Evolutionary conservation across 116 monocot genomes (phyloP).

Genomic region (Papilionanthe hybrid): DNA sequence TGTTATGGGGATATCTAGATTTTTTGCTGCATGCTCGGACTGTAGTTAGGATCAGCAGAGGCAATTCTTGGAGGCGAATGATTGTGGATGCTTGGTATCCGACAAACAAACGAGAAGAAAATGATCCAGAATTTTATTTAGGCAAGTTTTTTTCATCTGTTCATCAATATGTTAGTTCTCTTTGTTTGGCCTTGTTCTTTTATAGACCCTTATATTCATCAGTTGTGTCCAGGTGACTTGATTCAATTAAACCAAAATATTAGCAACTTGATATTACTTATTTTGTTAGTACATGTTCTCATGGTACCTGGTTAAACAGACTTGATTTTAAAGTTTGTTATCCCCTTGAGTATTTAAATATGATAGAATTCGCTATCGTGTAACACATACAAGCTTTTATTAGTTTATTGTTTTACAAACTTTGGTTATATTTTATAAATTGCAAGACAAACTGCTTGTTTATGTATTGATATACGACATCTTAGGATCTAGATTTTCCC

Average conservation of each 20-base stretch:
- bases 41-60: conserved; percentile 51
- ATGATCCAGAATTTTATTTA: conserved; percentile 88
- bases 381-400: neutral
- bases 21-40: conserved; percentile 99
- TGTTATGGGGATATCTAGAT: conserved; percentile 90
- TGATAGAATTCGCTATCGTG: neutral
- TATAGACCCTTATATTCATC: neutral
- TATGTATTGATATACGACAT: neutral
- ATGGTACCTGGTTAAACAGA: neutral
- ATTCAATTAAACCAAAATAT: neutral
- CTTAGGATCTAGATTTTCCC: no score
- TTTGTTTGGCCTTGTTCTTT: neutral
- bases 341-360: neutral
- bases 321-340: neutral
- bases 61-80: conserved; percentile 56
- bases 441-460: neutral
- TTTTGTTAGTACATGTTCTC: neutral
- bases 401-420: neutral
- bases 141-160: conserved; percentile 31
- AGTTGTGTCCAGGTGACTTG: neutral
- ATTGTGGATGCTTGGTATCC: conserved; percentile 94
- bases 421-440: neutral
- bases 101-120: conserved; percentile 83
- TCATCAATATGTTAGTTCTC: neutral
- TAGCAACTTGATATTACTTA: neutral